phyloP scores from a whole-genome alignment of 768 basidiomycete genomes.

The Trametes cubensis region DNA sequence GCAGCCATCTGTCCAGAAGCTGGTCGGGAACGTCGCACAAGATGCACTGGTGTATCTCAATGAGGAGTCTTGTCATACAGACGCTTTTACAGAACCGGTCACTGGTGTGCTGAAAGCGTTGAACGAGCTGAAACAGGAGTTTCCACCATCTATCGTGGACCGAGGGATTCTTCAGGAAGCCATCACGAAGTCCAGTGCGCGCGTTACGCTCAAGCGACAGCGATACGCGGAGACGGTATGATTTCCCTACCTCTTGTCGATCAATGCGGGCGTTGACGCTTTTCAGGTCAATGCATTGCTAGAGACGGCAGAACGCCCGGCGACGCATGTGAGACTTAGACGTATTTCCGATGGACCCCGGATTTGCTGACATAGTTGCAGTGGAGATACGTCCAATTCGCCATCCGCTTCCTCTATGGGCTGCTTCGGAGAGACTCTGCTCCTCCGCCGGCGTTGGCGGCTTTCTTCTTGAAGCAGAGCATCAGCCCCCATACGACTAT shows the following conservation, averaged over 20 bases:
- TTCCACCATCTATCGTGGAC: conserved; percentile 48
- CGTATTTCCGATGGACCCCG: conserved; percentile 2
- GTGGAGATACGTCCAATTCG: conserved; percentile 85
- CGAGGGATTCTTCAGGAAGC: conserved; percentile 47
- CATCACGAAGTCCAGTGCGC: conserved; percentile 42
- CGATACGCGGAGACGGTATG: conserved; percentile 55
- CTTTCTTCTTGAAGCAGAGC: conserved; percentile 65
- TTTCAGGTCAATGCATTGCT: conserved; percentile 61
- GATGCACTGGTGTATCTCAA: conserved; percentile 63
- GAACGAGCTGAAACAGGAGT: conserved; percentile 51
- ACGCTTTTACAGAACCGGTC: conserved; percentile 54
- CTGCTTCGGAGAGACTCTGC: conserved; percentile 66
- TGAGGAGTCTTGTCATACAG: conserved; percentile 67
- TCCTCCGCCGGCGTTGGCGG: conserved; percentile 54
- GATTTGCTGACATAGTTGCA: conserved; percentile 34
- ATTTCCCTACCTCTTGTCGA: not conserved
- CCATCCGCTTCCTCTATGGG: conserved; percentile 59
- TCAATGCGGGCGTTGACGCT: too few species aligned
- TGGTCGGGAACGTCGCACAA: conserved; percentile 61
- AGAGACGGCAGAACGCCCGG: conserved; percentile 57
- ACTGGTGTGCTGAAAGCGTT: conserved; percentile 53
- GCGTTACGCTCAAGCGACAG: conserved; percentile 48
- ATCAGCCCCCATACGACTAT: conserved; percentile 75
- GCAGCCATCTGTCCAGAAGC: conserved; percentile 77
- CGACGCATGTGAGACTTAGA: conserved; percentile 66